Conservation (phyloP, 768 basidiomycete species). For the Candolleomyces eurysporus region DNA sequence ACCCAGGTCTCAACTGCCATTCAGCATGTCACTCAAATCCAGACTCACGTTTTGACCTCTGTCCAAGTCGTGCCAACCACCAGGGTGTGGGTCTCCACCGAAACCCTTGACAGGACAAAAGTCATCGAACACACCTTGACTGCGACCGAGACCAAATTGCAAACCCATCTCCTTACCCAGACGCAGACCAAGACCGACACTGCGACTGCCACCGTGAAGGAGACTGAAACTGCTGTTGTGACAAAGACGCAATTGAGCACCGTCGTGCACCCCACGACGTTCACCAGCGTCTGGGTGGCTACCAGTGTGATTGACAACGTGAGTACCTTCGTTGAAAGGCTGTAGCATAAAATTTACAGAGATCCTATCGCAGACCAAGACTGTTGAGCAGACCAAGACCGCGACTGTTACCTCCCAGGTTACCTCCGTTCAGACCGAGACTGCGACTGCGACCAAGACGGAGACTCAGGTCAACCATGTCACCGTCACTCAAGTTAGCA, state of each 20-base stretch:
- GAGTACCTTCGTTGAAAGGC: conserved; percentile 18
- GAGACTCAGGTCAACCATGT: conserved; percentile 50
- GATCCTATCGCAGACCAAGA: conserved; percentile 49
- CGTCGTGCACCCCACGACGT: conserved; percentile 57
- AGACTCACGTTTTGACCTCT: conserved; percentile 43
- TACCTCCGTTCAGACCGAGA: conserved; percentile 37
- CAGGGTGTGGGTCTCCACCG: conserved; percentile 64
- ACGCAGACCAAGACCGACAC: conserved; percentile 47
- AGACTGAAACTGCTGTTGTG: conserved; percentile 57
- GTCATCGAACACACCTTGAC: conserved; percentile 58
- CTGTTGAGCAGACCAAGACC: conserved; percentile 48
- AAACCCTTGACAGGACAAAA: conserved; percentile 57
- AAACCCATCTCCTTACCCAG: conserved; percentile 52
- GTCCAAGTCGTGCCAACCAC: conserved; percentile 60
- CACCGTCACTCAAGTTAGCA: conserved; percentile 53
- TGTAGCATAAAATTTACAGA: conserved; percentile 3
- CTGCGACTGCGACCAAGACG: conserved; percentile 47
- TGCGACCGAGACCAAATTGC: conserved; percentile 59
- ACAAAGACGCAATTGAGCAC: conserved; percentile 55
- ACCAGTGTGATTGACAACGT: conserved; percentile 63
- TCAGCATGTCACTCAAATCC: conserved; percentile 39
- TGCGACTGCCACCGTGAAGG: conserved; percentile 44
- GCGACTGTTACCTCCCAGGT: conserved; percentile 49
- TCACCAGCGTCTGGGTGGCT: conserved; percentile 47
- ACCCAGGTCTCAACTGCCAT: conserved; percentile 37